Evolutionary conservation across 139 green algal species (phyloP).

Genomic region (Micromonas pusilla): DNA sequence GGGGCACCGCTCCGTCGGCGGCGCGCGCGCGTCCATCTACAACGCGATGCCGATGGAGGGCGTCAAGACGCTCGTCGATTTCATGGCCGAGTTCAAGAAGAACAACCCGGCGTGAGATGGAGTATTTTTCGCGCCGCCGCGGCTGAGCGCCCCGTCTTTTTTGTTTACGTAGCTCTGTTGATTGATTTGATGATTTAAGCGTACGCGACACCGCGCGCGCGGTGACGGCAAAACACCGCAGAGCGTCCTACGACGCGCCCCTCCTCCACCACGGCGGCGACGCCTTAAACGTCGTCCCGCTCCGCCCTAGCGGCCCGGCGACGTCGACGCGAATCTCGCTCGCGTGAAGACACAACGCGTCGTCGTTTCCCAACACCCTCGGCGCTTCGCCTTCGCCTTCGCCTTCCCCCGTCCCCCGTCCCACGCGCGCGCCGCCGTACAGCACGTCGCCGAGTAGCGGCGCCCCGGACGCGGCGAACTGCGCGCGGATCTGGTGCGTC

Average conservation of each 20-base stretch:
- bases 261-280: not conserved
- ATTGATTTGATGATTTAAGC: too few species aligned
- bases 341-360: not conserved
- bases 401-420: too few species aligned
- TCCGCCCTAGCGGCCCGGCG: constrained; percentile 16
- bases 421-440: constrained; percentile 22
- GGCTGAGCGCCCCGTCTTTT: not conserved
- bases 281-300: constrained; percentile 34
- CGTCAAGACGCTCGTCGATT: constrained; percentile 69
- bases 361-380: constrained; percentile 3
- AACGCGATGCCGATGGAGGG: constrained; percentile 95
- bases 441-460: constrained; percentile 23
- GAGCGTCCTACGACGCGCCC: not conserved
- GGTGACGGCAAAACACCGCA: too few species aligned
- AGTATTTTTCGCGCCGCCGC: not conserved
- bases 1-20: constrained; percentile 92
- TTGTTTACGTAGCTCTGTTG: not conserved
- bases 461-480: constrained; percentile 9
- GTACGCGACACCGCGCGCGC: too few species aligned
- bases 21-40: constrained; percentile 98
- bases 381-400: not conserved
- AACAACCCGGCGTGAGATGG: constrained; percentile 9
- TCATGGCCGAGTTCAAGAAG: constrained; percentile 85
- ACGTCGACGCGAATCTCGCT: not conserved
- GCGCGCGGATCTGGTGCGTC: constrained; percentile 34